Percentiles rank a stretch among this genome's conserved stretches.
phyloP scores from a whole-genome alignment of 441 rosid species.

The Manihot esculenta region DNA sequence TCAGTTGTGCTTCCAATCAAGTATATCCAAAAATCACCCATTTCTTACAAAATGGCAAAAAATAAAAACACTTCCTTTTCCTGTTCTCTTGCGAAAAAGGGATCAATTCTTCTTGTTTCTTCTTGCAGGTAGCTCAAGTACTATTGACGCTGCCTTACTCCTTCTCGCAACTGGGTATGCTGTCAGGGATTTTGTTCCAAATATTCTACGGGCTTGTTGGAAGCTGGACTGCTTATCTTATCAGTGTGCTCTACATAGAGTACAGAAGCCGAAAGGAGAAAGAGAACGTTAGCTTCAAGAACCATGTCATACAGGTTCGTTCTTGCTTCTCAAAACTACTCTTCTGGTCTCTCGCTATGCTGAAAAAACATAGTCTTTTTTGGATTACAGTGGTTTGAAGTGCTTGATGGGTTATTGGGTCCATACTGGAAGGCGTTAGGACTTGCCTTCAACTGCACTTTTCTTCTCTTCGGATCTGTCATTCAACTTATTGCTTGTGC shows the following conservation, averaged over 20 bases:
- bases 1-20: slow-evolving; percentile 96
- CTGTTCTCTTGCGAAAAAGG: too few relatives aligned
- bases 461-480: slow-evolving; percentile 93
- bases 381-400: slow-evolving; percentile 88
- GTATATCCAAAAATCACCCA: slow-evolving; percentile 30
- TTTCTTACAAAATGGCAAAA: not conserved
- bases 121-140: slow-evolving; percentile 87
- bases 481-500: slow-evolving; percentile 98
- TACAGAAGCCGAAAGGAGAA: slow-evolving; percentile 88
- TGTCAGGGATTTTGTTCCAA: slow-evolving; percentile 82
- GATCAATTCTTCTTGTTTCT: too few relatives aligned
- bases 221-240: slow-evolving; percentile 99
- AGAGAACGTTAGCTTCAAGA: slow-evolving; percentile 91
- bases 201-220: slow-evolving; percentile 85
- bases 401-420: slow-evolving; percentile 92
- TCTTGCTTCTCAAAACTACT: not conserved
- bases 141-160: slow-evolving; percentile 89
- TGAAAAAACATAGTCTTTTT: slow-evolving; percentile 35
- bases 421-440: slow-evolving; percentile 93
- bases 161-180: slow-evolving; percentile 89
- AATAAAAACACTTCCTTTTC: too few relatives aligned
- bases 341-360: slow-evolving; percentile 37
- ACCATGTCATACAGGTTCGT: slow-evolving; percentile 92
- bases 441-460: slow-evolving; percentile 96
- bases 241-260: slow-evolving; percentile 91